Evolutionary conservation across 805 yeast species (phyloP).

Genomic region (Metschnikowia amazonensis): DNA sequence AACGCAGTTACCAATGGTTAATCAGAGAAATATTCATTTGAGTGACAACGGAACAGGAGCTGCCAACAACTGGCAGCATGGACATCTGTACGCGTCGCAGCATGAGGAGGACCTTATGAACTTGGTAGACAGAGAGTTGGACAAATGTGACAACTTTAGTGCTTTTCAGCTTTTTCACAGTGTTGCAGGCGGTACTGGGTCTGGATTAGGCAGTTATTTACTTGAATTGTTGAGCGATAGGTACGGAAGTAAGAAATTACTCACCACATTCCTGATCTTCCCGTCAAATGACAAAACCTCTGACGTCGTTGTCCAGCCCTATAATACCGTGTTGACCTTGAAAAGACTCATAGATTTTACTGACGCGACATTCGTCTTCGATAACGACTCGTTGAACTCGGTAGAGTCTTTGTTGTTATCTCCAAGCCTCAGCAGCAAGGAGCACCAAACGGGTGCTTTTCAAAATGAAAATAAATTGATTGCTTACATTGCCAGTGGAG

Average conservation of each 20-base stretch:
- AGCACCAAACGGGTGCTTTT: constrained; percentile 42
- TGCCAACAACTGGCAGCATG: constrained; percentile 94
- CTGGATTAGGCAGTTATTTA: constrained; percentile 85
- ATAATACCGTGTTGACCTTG: constrained; percentile 80
- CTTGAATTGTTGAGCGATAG: constrained; percentile 77
- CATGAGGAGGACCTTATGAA: constrained; percentile 73
- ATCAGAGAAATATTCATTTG: constrained; percentile 76
- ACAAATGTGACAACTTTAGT: constrained; percentile 82
- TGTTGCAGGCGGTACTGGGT: constrained; percentile 98
- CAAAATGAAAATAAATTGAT: constrained; percentile 81
- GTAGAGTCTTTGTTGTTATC: constrained; percentile 53
- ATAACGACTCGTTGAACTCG: constrained; percentile 76
- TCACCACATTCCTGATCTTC: constrained; percentile 83
- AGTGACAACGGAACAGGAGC: constrained; percentile 89
- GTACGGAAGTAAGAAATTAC: constrained; percentile 70
- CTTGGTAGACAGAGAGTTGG: constrained; percentile 84
- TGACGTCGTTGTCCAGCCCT: constrained; percentile 98
- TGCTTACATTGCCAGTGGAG: constrained; percentile 75
- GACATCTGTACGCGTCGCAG: constrained; percentile 69
- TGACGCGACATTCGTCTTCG: constrained; percentile 85
- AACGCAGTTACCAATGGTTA: constrained; percentile 59
- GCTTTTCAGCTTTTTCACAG: constrained; percentile 91
- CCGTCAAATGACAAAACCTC: constrained; percentile 74
- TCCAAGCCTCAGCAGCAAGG: constrained; percentile 6
- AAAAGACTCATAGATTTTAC: constrained; percentile 78